A percentile compares a stretch with the other conserved stretches of the same genome.
These are phyloP conservation scores for Mycena capillaripes DNA, from an alignment of 768 basidiomycete genomes.

Conservation along the genomic window DNA sequence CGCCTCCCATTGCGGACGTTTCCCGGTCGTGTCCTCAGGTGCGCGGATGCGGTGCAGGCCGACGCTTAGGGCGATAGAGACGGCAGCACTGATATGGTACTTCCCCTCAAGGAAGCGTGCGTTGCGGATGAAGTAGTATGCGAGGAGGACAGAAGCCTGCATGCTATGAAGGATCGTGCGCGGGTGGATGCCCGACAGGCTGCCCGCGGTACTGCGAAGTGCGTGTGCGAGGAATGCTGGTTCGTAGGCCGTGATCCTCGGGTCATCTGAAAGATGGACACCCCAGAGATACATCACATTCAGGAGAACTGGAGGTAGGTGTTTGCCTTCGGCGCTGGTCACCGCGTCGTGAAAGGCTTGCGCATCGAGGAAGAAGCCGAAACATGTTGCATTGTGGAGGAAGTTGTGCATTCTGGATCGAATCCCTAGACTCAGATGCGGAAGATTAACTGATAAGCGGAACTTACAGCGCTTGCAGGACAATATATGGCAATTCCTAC, in stretches of 20 bases:
- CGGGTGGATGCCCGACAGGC: slow-evolving; percentile 50
- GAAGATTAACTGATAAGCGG: too few species aligned
- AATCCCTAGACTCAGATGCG: not conserved
- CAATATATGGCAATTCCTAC: slow-evolving; percentile 31
- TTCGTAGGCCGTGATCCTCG: slow-evolving; percentile 45
- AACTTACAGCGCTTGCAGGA: slow-evolving; percentile 33
- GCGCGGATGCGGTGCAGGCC: slow-evolving; percentile 44
- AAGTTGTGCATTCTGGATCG: slow-evolving; percentile 42
- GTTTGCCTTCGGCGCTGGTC: slow-evolving; percentile 26
- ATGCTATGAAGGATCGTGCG: slow-evolving; percentile 49
- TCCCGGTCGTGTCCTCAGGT: too few species aligned
- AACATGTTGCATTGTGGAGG: slow-evolving; percentile 52
- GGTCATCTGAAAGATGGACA: slow-evolving; percentile 35
- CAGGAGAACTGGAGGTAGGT: slow-evolving; percentile 42
- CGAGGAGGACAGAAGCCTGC: slow-evolving; percentile 59
- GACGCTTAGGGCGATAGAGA: slow-evolving; percentile 45
- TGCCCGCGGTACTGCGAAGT: slow-evolving; percentile 46
- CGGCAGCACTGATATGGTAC: slow-evolving; percentile 56
- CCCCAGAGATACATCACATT: slow-evolving; percentile 46
- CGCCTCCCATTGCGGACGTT: not conserved
- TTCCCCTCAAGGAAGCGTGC: slow-evolving; percentile 57
- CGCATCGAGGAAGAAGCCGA: slow-evolving; percentile 62
- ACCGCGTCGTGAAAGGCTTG: slow-evolving; percentile 52
- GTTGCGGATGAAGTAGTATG: slow-evolving; percentile 58
- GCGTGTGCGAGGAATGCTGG: slow-evolving; percentile 51